phyloP scores from a whole-genome alignment of 768 basidiomycete species.

The Coprinopsis marcescibilis region DNA sequence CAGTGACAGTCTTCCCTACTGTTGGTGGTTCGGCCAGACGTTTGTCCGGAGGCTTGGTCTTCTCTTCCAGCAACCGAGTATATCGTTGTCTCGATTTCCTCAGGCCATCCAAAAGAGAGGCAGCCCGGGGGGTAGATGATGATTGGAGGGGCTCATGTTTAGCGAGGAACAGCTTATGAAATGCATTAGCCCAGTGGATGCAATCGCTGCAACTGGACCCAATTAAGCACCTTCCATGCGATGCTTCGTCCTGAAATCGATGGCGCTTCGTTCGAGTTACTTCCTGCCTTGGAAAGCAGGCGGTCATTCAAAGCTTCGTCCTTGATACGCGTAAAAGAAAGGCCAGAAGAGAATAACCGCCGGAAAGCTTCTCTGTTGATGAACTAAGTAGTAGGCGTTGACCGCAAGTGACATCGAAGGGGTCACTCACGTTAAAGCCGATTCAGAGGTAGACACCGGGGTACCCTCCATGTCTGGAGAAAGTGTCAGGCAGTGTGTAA shows the following conservation, averaged over 20 bases:
- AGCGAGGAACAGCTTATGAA: constrained; percentile 59
- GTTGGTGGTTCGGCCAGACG: constrained; percentile 30
- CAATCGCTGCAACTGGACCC: constrained; percentile 8
- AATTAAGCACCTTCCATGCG: constrained; percentile 68
- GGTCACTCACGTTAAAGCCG: too few relatives aligned
- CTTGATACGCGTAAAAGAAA: constrained; percentile 56
- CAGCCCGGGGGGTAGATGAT: constrained; percentile 33
- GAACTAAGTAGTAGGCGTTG: constrained; percentile 8
- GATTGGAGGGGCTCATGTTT: constrained; percentile 60
- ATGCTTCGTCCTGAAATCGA: constrained; percentile 72
- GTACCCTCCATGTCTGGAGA: too few relatives aligned
- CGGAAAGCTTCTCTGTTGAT: constrained; percentile 36
- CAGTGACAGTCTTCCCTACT: constrained; percentile 26
- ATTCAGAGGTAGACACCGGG: too few relatives aligned
- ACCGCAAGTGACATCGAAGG: too few relatives aligned
- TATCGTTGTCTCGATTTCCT: constrained; percentile 51
- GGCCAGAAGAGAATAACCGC: constrained; percentile 45
- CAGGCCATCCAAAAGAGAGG: constrained; percentile 36
- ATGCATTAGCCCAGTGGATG: constrained; percentile 10
- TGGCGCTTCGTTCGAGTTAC: constrained; percentile 14
- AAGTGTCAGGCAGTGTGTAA: too few relatives aligned
- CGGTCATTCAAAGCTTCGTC: constrained; percentile 61
- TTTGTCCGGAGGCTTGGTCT: constrained; percentile 82
- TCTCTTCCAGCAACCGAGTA: constrained; percentile 51
- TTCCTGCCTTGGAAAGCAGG: constrained; percentile 38